phyloP scores from a whole-genome alignment of 148 eudicot species.

The Fagopyrum tataricum region DNA sequence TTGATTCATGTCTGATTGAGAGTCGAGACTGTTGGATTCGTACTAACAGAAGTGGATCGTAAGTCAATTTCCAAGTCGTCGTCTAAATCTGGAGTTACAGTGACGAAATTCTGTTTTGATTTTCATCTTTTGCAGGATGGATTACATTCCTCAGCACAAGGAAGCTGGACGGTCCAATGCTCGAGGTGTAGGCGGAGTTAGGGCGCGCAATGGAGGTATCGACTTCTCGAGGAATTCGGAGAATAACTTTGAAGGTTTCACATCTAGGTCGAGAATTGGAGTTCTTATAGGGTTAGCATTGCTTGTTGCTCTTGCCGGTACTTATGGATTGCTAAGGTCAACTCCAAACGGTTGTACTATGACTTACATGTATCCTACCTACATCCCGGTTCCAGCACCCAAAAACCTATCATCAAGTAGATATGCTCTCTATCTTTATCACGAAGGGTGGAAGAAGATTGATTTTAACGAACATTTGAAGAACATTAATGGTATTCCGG shows the following conservation, averaged over 20 bases:
- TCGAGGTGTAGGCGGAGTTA: slow-evolving; percentile 3
- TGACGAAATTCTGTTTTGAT: neutral
- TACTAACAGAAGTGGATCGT: neutral
- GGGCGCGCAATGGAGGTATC: neutral
- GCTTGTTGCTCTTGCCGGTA: slow-evolving; percentile 38
- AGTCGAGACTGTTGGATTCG: neutral
- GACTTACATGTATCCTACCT: slow-evolving; percentile 97
- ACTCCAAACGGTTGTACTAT: slow-evolving; percentile 70
- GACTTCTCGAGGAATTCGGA: neutral
- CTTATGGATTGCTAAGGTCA: slow-evolving; percentile 55
- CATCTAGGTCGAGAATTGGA: slow-evolving; percentile 45
- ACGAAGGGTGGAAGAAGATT: slow-evolving; percentile 95
- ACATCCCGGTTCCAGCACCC: slow-evolving; percentile 69
- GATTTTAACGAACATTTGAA: slow-evolving; percentile 72
- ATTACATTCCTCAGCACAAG: slow-evolving; percentile 12
- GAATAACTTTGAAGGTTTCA: slow-evolving; percentile 36
- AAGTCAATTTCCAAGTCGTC: neutral
- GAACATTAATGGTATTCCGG: slow-evolving; percentile 69
- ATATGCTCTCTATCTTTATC: slow-evolving; percentile 81
- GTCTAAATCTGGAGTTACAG: neutral
- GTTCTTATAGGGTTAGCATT: slow-evolving; percentile 31
- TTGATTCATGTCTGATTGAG: slow-evolving; percentile 1
- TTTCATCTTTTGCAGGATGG: slow-evolving; percentile 7
- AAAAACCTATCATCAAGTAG: slow-evolving; percentile 49
- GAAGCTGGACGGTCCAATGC: neutral